Conservation (phyloP, 2,329 filamentous ascomycete genomes). For the Exophiala sp. region DNA sequence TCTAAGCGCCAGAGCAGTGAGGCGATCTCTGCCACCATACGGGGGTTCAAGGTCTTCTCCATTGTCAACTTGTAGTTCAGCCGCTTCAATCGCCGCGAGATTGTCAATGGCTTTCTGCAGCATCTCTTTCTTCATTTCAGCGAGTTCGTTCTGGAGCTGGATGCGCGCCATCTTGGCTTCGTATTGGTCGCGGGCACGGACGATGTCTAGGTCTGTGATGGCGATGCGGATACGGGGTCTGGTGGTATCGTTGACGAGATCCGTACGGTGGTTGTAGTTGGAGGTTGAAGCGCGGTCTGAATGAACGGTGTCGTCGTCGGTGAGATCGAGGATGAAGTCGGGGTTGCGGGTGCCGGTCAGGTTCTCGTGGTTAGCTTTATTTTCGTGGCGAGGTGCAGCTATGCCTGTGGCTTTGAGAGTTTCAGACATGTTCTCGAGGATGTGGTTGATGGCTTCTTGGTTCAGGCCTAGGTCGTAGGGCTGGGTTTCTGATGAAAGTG, state of each 20-base stretch:
- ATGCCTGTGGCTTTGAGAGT: constrained; percentile 15
- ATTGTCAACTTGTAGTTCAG: background rate
- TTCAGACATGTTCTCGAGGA: background rate
- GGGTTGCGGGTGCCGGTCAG: no score
- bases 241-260: no score
- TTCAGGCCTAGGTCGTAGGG: background rate
- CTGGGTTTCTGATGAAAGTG: background rate
- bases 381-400: constrained; percentile 27
- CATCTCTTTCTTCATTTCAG: background rate
- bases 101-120: background rate
- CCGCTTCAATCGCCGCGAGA: background rate
- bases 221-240: background rate
- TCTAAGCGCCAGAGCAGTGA: no score
- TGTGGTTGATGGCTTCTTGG: background rate
- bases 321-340: no score
- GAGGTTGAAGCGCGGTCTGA: no score
- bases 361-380: no score
- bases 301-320: no score
- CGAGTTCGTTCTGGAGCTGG: background rate
- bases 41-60: background rate
- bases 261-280: no score
- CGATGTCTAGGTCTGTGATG: background rate
- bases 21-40: no score
- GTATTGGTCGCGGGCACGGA: background rate
- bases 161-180: background rate